These are phyloP conservation scores for Gossypium gossypioides DNA, from an alignment of 441 rosid genomes.

Conservation along the genomic window DNA sequence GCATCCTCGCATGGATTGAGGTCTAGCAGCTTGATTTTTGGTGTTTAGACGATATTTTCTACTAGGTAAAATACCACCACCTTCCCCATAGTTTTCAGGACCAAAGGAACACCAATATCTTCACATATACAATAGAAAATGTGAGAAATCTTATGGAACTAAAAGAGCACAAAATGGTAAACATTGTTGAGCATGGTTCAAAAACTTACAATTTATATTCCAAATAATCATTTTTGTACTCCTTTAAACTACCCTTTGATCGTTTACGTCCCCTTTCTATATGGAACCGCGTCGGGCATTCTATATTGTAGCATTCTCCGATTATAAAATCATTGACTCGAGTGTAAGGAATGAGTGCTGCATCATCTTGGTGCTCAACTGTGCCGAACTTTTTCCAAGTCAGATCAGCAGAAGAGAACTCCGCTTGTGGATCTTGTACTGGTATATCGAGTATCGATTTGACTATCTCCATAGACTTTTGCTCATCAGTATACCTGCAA, in stretches of 20 bases:
- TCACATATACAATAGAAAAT: neutral
- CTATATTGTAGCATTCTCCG: constrained; percentile 77
- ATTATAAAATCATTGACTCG: constrained; percentile 71
- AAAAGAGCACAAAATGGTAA: neutral
- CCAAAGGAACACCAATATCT: constrained; percentile 98
- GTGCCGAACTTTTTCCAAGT: constrained; percentile 76
- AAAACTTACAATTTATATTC: constrained; percentile 69
- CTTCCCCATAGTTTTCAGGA: constrained; percentile 95
- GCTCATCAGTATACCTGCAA: constrained; percentile 17
- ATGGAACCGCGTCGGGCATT: constrained; percentile 80
- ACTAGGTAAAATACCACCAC: constrained; percentile 76
- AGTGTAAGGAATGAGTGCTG: constrained; percentile 72
- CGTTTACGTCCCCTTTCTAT: constrained; percentile 82
- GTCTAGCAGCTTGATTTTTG: constrained; percentile 76
- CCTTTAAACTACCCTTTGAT: constrained; percentile 53
- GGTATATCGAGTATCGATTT: constrained; percentile 45
- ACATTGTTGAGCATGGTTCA: neutral
- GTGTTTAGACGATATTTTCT: constrained; percentile 83
- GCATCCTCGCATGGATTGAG: constrained; percentile 94
- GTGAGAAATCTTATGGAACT: neutral
- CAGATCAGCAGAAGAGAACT: constrained; percentile 65
- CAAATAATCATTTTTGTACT: constrained; percentile 65
- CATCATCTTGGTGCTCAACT: constrained; percentile 65
- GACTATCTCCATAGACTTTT: constrained; percentile 39
- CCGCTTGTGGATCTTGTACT: constrained; percentile 61